phyloP scores from a whole-genome alignment of 2,329 filamentous ascomycete species.

The Mycosphaerella sp. region DNA sequence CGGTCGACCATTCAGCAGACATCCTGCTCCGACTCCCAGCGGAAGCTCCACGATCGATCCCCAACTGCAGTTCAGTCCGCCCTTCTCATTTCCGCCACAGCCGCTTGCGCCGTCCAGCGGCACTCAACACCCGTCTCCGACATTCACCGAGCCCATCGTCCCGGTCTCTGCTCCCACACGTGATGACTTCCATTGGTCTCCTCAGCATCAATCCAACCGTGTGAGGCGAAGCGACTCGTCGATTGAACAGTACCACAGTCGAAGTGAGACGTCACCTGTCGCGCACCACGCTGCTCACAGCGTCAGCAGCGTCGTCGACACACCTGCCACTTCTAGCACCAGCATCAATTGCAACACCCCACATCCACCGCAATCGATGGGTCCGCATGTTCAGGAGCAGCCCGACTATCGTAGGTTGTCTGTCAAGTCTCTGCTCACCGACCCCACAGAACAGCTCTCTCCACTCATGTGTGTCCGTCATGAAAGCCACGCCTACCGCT shows the following conservation, averaged over 20 bases:
- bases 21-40: slow-evolving; percentile 20
- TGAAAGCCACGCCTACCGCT: slow-evolving; percentile 29
- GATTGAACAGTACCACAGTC: slow-evolving; percentile 23
- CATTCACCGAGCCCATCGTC: slow-evolving; percentile 10
- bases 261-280: slow-evolving; percentile 36
- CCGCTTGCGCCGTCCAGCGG: background rate
- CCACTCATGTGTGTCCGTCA: slow-evolving; percentile 12
- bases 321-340: slow-evolving; percentile 42
- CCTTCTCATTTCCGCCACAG: slow-evolving; percentile 4
- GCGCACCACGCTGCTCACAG: slow-evolving; percentile 34
- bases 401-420: slow-evolving; percentile 52
- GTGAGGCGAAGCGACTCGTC: slow-evolving; percentile 27
- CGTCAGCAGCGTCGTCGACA: slow-evolving; percentile 36
- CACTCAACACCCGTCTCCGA: background rate
- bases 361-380: slow-evolving; percentile 16
- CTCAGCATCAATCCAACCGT: slow-evolving; percentile 36
- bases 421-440: slow-evolving; percentile 58
- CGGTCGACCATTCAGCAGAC: slow-evolving; percentile 20
- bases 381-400: slow-evolving; percentile 31
- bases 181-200: slow-evolving; percentile 31
- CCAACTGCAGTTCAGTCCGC: slow-evolving; percentile 14
- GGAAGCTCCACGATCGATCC: slow-evolving; percentile 20
- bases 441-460: slow-evolving; percentile 39
- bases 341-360: slow-evolving; percentile 28
- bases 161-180: slow-evolving; percentile 17